Evolutionary conservation across 2,329 filamentous ascomycete species (phyloP).

Genomic region (Aspergillus tanneri): DNA sequence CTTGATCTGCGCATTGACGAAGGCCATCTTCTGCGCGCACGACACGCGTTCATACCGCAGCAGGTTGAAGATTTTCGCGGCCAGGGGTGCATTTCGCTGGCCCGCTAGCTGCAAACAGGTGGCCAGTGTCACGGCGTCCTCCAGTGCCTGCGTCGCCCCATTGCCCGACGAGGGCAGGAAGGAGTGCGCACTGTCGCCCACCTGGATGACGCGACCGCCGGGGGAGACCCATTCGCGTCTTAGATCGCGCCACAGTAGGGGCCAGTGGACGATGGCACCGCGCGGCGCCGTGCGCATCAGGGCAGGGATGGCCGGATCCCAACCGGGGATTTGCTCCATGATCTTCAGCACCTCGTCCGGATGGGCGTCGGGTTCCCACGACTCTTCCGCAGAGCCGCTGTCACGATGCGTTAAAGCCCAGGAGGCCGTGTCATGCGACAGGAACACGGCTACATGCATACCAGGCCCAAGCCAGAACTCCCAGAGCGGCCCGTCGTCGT

Average conservation of each 20-base stretch:
- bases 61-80: slow-evolving; percentile 17
- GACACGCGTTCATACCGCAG: slow-evolving; percentile 47
- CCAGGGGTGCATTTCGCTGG: slow-evolving; percentile 35
- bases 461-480: slow-evolving; percentile 11
- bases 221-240: slow-evolving; percentile 41
- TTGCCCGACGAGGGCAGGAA: slow-evolving; percentile 11
- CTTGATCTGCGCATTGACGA: slow-evolving; percentile 38
- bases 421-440: slow-evolving; percentile 2
- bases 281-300: slow-evolving; percentile 22
- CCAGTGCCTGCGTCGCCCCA: slow-evolving; percentile 9
- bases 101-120: slow-evolving; percentile 46
- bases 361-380: slow-evolving; percentile 11
- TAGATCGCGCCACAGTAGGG: slow-evolving; percentile 50
- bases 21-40: slow-evolving; percentile 51
- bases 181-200: slow-evolving; percentile 15
- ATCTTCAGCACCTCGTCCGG: slow-evolving; percentile 14
- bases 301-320: slow-evolving; percentile 12
- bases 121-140: slow-evolving; percentile 13
- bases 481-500: not conserved
- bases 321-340: slow-evolving; percentile 10
- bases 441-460: slow-evolving; percentile 8
- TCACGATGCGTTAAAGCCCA: slow-evolving; percentile 13
- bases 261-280: slow-evolving; percentile 47
- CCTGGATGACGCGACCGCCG: slow-evolving; percentile 11
- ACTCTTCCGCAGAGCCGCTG: slow-evolving; percentile 8